Evolutionary conservation across 2,329 filamentous ascomycete genomes (phyloP).

Genomic region (Epicoccum nigrum): DNA sequence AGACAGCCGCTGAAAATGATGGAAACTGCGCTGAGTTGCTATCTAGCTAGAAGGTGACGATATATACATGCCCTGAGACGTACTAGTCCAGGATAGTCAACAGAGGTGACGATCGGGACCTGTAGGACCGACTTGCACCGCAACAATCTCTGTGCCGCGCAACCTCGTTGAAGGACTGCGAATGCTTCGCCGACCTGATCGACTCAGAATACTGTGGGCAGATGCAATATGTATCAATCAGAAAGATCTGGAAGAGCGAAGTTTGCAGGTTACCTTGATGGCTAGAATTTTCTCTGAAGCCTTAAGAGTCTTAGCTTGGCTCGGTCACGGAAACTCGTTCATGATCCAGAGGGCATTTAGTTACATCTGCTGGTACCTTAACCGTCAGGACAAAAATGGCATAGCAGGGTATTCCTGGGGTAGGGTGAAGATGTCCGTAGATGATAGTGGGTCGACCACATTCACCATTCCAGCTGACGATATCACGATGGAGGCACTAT

Average conservation of each 20-base stretch:
- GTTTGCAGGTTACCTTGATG: constrained; percentile 44
- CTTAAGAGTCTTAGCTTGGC: constrained; percentile 18
- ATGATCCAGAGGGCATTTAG: not conserved
- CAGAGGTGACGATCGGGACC: too few species aligned
- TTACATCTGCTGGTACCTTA: not conserved
- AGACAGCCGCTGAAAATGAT: too few species aligned
- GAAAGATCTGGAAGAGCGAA: constrained; percentile 33
- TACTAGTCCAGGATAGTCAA: too few species aligned
- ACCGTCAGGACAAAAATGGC: too few species aligned
- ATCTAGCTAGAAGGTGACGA: too few species aligned
- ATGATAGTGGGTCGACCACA: not conserved
- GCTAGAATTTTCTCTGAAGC: constrained; percentile 35
- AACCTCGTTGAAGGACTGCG: constrained; percentile 11
- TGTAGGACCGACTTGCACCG: too few species aligned
- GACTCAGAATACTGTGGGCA: constrained; percentile 25
- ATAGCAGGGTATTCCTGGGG: not conserved
- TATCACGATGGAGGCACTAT: not conserved
- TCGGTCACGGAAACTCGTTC: constrained; percentile 2
- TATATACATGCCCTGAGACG: too few species aligned
- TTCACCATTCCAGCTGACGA: not conserved
- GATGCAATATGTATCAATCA: constrained; percentile 45
- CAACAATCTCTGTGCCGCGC: not conserved
- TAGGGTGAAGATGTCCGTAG: not conserved
- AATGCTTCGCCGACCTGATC: not conserved
- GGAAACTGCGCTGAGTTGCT: too few species aligned